Evolutionary conservation across 2,329 filamentous ascomycete species (phyloP).

Genomic region (Albifimbria verrucaria): DNA sequence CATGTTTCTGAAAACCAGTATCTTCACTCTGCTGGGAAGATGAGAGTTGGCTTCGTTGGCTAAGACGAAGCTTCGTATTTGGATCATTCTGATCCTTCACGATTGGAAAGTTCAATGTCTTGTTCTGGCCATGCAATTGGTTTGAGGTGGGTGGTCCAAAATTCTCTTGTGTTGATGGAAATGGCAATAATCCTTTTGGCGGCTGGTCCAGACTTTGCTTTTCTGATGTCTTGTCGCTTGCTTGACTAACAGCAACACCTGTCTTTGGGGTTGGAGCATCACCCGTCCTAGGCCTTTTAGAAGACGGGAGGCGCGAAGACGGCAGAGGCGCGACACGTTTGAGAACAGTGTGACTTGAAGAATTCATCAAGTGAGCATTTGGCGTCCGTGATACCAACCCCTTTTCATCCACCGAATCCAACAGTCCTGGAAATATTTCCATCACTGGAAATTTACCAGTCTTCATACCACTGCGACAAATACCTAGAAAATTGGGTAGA

Average conservation of each 20-base stretch:
- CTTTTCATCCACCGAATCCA: conserved; percentile 37
- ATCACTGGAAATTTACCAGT: conserved; percentile 33
- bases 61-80: conserved; percentile 60
- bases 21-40: conserved; percentile 48
- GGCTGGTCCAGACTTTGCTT: too few relatives aligned
- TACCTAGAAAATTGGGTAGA: conserved; percentile 22
- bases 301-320: conserved; percentile 1
- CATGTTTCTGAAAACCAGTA: conserved; percentile 16
- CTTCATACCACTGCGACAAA: conserved; percentile 40
- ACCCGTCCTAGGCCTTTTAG: not conserved
- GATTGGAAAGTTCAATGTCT: conserved; percentile 62
- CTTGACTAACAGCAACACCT: too few relatives aligned
- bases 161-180: conserved; percentile 3
- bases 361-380: conserved; percentile 6
- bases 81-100: conserved; percentile 74
- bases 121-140: conserved; percentile 26
- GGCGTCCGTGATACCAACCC: conserved; percentile 23
- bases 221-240: too few relatives aligned
- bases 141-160: not conserved
- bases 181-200: too few relatives aligned
- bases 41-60: conserved; percentile 51
- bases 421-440: conserved; percentile 32
- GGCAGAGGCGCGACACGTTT: conserved; percentile 9
- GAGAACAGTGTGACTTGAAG: not conserved
- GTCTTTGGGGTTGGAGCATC: not conserved